Evolutionary conservation across 2,329 filamentous ascomycete species (phyloP), one percentile per base, ranked within the genome.

Genomic region (Colletotrichum chrysophilum): DNA sequence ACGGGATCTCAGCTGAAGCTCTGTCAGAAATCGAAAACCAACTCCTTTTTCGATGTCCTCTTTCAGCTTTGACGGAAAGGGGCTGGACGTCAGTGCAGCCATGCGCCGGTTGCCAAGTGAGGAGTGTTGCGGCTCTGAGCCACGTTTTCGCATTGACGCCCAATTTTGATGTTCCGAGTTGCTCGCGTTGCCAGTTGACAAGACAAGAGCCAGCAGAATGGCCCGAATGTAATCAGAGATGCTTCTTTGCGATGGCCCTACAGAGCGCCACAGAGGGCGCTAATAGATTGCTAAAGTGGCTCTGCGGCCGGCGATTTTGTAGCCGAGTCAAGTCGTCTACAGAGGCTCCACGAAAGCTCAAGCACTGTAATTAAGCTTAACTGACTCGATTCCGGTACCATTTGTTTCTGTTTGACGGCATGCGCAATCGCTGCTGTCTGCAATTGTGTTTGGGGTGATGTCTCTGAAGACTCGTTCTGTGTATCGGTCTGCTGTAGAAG

Each of bases 381-480:
- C n/a, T 34, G 26, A 32, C 30, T 61, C 12, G 10, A 61, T n/a
- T 34, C 18, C 18, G 10, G 26, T 61, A 32, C 58, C 58, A 2
- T 30, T 32, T 32, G 16, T 58, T 34, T 13, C 26, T 18, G 2
- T 61, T 24, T 61, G 10, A 14, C 13, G 18, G 7, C 0, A n/a
- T 34, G 30, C 18, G 26, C 30, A n/a, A 34, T 34, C 4, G 7
- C 18, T 34, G 12, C 21, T 8, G 18, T 32, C 5, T 14, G 1
- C 28, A 21, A 12, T 13, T 52, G 43, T 0, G 10, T 13, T 13
- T 21, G 43, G 12, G n/a, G n/a, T n/a, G n/a, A n/a, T n/a, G n/a
- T 52, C 43, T 21, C 0, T 21, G 5, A 52, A 12, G n/a, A 21
- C 3, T 13, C 43, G n/a, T 1, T 52, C 0, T 0, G 0, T 43